Conservation (phyloP, 768 basidiomycete species). For the Lactarius pseudohatsudake region DNA sequence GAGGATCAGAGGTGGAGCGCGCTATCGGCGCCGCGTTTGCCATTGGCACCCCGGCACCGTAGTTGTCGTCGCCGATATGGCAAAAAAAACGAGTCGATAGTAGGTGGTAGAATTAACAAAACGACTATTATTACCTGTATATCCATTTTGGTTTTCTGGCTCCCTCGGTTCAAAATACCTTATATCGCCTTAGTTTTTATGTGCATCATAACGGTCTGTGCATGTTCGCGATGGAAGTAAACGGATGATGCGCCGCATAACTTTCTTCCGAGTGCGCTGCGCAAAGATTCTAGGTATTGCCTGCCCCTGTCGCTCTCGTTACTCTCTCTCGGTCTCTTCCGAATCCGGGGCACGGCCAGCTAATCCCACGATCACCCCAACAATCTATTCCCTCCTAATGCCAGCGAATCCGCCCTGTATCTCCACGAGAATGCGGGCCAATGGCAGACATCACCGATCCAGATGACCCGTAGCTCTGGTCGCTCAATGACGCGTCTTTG, state of each 20-base stretch:
- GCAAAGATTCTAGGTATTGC: too few relatives aligned
- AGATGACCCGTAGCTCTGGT: slow-evolving; percentile 5
- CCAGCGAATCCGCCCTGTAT: background rate
- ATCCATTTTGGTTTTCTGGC: background rate
- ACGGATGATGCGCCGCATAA: too few relatives aligned
- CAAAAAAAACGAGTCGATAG: background rate
- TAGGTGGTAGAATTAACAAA: background rate
- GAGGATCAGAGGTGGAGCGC: slow-evolving; percentile 15
- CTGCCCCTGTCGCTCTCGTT: too few relatives aligned
- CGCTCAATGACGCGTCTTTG: slow-evolving; percentile 3
- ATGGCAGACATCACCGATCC: slow-evolving; percentile 25
- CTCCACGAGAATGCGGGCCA: slow-evolving; percentile 22
- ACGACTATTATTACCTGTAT: background rate
- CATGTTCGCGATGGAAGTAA: too few relatives aligned
- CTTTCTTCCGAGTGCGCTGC: too few relatives aligned
- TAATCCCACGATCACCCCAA: too few relatives aligned
- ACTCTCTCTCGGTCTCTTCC: too few relatives aligned
- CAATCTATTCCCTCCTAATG: background rate
- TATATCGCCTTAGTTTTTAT: too few relatives aligned
- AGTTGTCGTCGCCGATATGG: too few relatives aligned
- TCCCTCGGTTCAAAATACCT: background rate
- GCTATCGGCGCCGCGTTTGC: slow-evolving; percentile 20
- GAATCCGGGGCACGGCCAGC: background rate
- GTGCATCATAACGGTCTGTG: too few relatives aligned
- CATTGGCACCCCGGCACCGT: background rate